Conservation (phyloP, 306 rosid genomes). For the Ammopiptanthus mongolicus region DNA sequence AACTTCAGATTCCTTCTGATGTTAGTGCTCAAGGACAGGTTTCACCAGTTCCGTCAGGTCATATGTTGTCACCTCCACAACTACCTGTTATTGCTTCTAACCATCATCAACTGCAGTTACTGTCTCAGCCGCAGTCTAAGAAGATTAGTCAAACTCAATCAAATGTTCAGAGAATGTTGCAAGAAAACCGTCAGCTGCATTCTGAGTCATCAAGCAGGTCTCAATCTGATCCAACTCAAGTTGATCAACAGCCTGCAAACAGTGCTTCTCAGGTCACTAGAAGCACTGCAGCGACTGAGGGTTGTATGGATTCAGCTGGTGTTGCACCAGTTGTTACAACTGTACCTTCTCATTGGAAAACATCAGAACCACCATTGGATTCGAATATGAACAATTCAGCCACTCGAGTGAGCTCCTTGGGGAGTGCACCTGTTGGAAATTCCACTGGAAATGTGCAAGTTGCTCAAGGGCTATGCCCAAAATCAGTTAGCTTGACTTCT, state of each 20-base stretch:
- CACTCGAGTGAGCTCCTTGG: conserved; percentile 39
- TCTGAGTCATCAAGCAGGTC: conserved; percentile 46
- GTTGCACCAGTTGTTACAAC: conserved; percentile 38
- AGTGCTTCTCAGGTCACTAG: conserved; percentile 42
- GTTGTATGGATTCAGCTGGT: conserved; percentile 37
- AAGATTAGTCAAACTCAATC: conserved; percentile 58
- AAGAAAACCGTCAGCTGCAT: conserved; percentile 42
- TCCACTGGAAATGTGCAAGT: conserved; percentile 42
- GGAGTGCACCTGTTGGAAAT: conserved; percentile 42
- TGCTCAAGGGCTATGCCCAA: conserved; percentile 53
- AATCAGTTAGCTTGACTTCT: conserved; percentile 48
- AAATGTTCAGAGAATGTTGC: conserved; percentile 48
- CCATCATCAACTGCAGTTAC: conserved; percentile 43
- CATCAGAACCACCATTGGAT: conserved; percentile 54
- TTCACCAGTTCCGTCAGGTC: conserved; percentile 46
- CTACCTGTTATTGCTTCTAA: conserved; percentile 28
- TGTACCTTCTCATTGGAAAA: conserved; percentile 52
- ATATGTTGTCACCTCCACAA: conserved; percentile 40
- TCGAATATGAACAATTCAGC: conserved; percentile 45
- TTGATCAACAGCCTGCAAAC: conserved; percentile 46
- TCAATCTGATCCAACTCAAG: conserved; percentile 44
- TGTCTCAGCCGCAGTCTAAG: conserved; percentile 42
- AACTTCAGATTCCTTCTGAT: conserved; percentile 56
- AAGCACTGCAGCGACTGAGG: conserved; percentile 37
- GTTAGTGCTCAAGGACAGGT: conserved; percentile 45